phyloP scores from a whole-genome alignment of 495 filamentous ascomycete species.

The Penicillium subrubescens region DNA sequence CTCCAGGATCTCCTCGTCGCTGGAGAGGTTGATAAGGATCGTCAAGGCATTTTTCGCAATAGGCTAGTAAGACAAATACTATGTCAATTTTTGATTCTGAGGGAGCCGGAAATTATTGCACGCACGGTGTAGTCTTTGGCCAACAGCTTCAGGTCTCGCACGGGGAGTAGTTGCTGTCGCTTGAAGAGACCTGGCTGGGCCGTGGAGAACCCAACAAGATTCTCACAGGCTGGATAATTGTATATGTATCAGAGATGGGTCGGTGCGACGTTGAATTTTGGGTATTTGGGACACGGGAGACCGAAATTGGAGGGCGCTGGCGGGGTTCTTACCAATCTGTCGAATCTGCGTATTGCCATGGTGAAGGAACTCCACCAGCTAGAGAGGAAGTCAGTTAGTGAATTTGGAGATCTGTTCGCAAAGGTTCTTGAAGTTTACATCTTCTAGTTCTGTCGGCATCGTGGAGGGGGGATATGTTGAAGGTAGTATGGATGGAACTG shows the following conservation, averaged over 20 bases:
- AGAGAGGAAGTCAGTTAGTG: background rate
- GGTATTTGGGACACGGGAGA: background rate
- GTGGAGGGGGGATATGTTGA: conserved; percentile 13
- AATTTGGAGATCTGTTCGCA: background rate
- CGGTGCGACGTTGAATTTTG: background rate
- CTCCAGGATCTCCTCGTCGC: conserved; percentile 71
- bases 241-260: conserved; percentile 7
- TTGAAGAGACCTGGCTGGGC: conserved; percentile 83
- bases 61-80: conserved; percentile 50
- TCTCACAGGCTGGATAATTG: conserved; percentile 65
- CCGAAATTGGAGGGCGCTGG: background rate
- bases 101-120: conserved; percentile 6
- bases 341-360: conserved; percentile 86
- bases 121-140: conserved; percentile 77
- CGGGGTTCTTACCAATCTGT: conserved; percentile 58
- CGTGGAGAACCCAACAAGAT: conserved; percentile 80
- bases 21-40: conserved; percentile 89
- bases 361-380: conserved; percentile 92
- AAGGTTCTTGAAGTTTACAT: conserved; percentile 51
- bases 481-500: background rate
- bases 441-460: conserved; percentile 85
- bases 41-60: conserved; percentile 92
- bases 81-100: conserved; percentile 8
- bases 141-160: conserved; percentile 88
- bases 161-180: conserved; percentile 69